These are phyloP conservation scores for Chamaecyparis obtusa DNA, from an alignment of 75 land plant genomes.

Conservation along the genomic window DNA sequence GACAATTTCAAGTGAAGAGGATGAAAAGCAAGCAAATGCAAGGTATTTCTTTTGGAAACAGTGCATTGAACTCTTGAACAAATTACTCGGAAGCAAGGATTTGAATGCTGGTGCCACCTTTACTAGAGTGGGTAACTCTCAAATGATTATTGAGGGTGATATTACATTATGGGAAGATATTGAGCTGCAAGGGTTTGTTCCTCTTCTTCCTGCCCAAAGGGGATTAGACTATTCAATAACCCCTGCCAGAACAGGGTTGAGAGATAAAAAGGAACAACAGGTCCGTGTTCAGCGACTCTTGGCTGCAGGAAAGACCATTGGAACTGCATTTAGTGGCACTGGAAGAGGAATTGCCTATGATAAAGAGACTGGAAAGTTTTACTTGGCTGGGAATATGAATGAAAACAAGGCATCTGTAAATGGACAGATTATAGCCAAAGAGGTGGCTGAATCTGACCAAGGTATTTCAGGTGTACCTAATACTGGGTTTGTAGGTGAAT, in stretches of 20 bases:
- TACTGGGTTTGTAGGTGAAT: neutral
- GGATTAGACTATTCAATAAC: constrained; percentile 37
- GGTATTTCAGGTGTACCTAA: neutral
- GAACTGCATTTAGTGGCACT: constrained; percentile 29
- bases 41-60: constrained; percentile 44
- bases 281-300: constrained; percentile 42
- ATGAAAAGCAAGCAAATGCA: constrained; percentile 35
- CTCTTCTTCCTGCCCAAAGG: constrained; percentile 40
- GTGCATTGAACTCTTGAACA: constrained; percentile 34
- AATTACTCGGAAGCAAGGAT: constrained; percentile 15
- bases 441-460: neutral
- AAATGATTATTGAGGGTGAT: neutral
- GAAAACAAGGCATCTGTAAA: neutral
- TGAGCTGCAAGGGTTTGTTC: constrained; percentile 67
- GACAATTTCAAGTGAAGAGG: constrained; percentile 26
- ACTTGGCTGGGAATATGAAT: constrained; percentile 17
- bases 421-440: neutral
- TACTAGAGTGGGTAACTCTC: constrained; percentile 5
- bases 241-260: constrained; percentile 11
- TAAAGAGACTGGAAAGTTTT: constrained; percentile 29
- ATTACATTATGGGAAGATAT: constrained; percentile 70
- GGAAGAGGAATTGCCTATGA: constrained; percentile 45
- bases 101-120: constrained; percentile 21
- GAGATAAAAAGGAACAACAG: constrained; percentile 21
- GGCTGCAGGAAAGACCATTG: constrained; percentile 48